phyloP scores from a whole-genome alignment of 257 asterid species.

The Solanum pinnatisectum region DNA sequence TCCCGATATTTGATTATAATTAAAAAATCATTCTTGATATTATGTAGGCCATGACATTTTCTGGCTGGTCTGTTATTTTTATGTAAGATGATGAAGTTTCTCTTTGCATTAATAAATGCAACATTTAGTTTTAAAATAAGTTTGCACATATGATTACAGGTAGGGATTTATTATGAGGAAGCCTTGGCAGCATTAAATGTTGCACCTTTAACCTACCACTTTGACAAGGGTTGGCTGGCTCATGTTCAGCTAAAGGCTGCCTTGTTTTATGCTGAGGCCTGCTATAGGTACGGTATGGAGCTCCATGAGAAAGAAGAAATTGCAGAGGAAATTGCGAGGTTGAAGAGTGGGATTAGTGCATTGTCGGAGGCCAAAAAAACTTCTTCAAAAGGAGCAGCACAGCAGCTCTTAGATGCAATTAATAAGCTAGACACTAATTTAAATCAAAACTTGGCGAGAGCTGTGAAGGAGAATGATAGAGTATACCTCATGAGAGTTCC shows the following conservation, averaged over 20 bases:
- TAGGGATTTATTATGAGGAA: constrained; percentile 85
- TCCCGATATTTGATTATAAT: neutral
- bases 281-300: constrained; percentile 81
- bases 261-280: constrained; percentile 91
- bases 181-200: constrained; percentile 65
- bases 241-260: constrained; percentile 93
- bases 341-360: constrained; percentile 70
- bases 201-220: constrained; percentile 81
- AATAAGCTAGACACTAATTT: constrained; percentile 62
- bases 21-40: neutral
- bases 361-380: constrained; percentile 72
- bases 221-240: constrained; percentile 84
- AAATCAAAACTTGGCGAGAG: constrained; percentile 74
- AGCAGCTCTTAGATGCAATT: constrained; percentile 76
- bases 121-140: neutral
- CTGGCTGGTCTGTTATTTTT: neutral
- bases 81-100: neutral
- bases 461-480: constrained; percentile 90
- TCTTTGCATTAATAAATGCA: neutral
- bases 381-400: constrained; percentile 75
- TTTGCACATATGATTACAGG: constrained; percentile 29
- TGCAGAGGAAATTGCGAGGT: constrained; percentile 93
- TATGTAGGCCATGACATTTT: neutral
- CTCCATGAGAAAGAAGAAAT: constrained; percentile 95
- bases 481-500: constrained; percentile 97